Percentiles rank a stretch among this genome's conserved stretches.
These are phyloP conservation scores for Claviceps arundinis DNA, from an alignment of 2,329 filamentous ascomycete genomes.

Conservation along the genomic window DNA sequence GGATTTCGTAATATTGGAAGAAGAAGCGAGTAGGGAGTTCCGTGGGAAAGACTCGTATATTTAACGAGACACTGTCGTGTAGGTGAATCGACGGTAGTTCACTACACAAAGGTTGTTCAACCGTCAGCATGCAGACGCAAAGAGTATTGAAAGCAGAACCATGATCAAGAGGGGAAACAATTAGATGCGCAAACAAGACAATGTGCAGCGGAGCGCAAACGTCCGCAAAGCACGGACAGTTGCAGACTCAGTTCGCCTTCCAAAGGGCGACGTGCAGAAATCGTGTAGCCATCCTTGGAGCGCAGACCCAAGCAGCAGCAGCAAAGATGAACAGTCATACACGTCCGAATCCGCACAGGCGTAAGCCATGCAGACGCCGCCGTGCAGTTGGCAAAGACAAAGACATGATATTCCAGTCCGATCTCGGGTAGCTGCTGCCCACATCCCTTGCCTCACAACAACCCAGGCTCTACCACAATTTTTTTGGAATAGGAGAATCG, in stretches of 20 bases:
- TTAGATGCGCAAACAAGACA: slow-evolving; percentile 1
- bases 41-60: not conserved
- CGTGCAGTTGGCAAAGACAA: not conserved
- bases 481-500: not conserved
- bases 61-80: not conserved
- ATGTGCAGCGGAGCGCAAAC: slow-evolving; percentile 5
- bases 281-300: not conserved
- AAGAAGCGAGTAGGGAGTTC: not conserved
- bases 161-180: not conserved
- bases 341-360: not conserved
- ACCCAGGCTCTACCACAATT: not conserved
- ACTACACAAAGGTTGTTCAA: not conserved
- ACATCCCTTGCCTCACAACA: not conserved
- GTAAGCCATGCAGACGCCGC: not conserved
- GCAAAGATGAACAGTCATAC: slow-evolving; percentile 1
- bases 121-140: not conserved
- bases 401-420: not conserved
- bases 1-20: not conserved
- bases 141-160: not conserved
- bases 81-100: not conserved
- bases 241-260: slow-evolving; percentile 14
- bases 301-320: not conserved
- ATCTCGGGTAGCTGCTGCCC: not conserved
- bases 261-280: slow-evolving; percentile 5
- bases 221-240: slow-evolving; percentile 14